Evolutionary conservation across 352 stramenopile species (phyloP), one percentile per base, ranked within the genome.

Genomic region (Pythium brachiatum): DNA sequence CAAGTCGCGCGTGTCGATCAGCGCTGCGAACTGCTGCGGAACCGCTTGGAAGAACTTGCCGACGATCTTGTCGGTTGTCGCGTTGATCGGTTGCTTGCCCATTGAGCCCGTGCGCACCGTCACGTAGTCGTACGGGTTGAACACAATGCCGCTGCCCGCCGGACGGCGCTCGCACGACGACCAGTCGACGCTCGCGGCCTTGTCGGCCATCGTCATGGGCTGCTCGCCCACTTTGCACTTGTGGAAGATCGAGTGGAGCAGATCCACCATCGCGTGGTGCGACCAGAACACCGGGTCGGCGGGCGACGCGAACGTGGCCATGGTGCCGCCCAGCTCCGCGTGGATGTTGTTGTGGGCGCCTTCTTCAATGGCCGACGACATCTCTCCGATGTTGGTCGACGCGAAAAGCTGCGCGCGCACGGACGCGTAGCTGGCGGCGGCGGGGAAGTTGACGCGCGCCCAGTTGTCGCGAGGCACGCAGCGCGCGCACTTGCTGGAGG

Each of bases 281-380:
- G 80, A 90, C 69, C 70, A 93, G 64, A 93, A 93, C n/a, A 91
- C 58, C 8, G 80, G 80, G n/a, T 91, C 84, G 0, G 71, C 34
- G 0, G 82, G 75, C 48, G 80, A 77, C 18, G 70, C 60, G 44
- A 89, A 78, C 25, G 72, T 76, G 3, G 62, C 60, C 73, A 93
- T 90, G 1, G 68, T 68, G 4, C 71, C 60, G 4, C n/a, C 70
- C 1, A 91, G 50, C 46, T 66, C 72, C n/a, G 60, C 51, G 69
- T 93, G 84, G 0, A 91, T 63, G 41, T 73, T 79, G 70, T 90
- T 83, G 70, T 90, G 83, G 21, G 68, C 70, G 9, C 76, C 77
- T 2, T 67, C 47, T 43, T 92, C 79, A 16, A 92, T 55, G 1
- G 54, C 47, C 0, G 63, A 62, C 0, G 75, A 82, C 66, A 90